A percentile compares a stretch with the other conserved stretches of the same genome.
Conservation (phyloP, 768 basidiomycete species). For the Pulveroboletus sp. region DNA sequence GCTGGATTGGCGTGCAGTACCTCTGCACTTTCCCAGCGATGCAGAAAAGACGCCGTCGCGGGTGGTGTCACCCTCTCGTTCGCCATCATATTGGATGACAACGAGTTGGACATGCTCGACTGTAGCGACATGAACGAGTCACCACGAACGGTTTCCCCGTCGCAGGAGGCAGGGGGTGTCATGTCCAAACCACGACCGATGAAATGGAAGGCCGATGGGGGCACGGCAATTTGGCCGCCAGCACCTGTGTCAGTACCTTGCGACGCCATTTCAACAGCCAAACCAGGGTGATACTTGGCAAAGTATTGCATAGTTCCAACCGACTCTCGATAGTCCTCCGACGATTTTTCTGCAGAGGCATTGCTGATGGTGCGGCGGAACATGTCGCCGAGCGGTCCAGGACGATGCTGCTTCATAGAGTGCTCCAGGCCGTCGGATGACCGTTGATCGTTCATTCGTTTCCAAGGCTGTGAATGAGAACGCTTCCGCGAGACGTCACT, state of each 20-base stretch:
- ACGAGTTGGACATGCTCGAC: conserved; percentile 40
- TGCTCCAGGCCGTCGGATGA: conserved; percentile 40
- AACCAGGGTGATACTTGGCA: conserved; percentile 53
- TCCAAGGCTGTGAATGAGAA: conserved; percentile 47
- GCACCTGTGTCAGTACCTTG: conserved; percentile 22
- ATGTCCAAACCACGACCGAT: conserved; percentile 38
- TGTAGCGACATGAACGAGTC: conserved; percentile 48
- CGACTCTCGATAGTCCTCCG: conserved; percentile 32
- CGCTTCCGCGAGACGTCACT: conserved; percentile 43
- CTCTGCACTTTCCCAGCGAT: conserved; percentile 69
- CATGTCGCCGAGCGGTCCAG: conserved; percentile 51
- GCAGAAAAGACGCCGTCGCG: conserved; percentile 44
- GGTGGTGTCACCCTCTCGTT: conserved; percentile 61
- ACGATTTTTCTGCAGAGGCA: conserved; percentile 44
- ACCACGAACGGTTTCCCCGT: conserved; percentile 41
- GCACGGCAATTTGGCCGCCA: conserved; percentile 17
- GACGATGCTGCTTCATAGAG: conserved; percentile 39
- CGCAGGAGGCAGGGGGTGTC: conserved; percentile 45
- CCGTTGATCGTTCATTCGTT: conserved; percentile 49
- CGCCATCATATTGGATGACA: conserved; percentile 44
- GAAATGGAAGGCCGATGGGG: conserved; percentile 40
- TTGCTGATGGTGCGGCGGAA: conserved; percentile 57
- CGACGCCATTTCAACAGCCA: conserved; percentile 49
- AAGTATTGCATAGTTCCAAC: conserved; percentile 39
- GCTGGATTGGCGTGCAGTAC: conserved; percentile 42